Base-by-base conservation (phyloP, 129 eudicot genomes). In the Escallonia rubra region DNA sequence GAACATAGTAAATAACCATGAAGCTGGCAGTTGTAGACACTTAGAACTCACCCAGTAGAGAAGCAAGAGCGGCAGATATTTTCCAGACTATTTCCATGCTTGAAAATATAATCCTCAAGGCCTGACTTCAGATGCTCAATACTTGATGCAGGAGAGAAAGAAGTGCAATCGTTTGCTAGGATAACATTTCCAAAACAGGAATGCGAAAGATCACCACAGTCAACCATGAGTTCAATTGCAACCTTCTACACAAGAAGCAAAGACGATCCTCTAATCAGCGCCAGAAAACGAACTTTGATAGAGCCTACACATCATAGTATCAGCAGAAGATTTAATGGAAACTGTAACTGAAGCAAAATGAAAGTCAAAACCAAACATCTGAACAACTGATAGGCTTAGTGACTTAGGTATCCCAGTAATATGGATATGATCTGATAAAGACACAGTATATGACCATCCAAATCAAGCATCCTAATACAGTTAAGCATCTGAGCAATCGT, bases 151-250 rank as follows among this genome's bases (percentile, higher is more conserved):
- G 85, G 43, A 56, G 89, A 74, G 57, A 51, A 71, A 71, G 74
- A 41, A 46, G 61, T 66, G 73, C 87, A 73, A 14, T 82, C 82
- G 59, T 71, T 75, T 49, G 78, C 86, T 52, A 80, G 72, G 43
- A 82, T 56, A 66, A 72, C 59, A 51, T 84, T 83, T 69, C 71
- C 78, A 74, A 47, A 65, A 46, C 71, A 77, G 58, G 73, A 66
- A 70, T 67, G 81, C 43, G 79, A 56, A 43, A 57, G 9, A 59
- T 71, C 85, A 57, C 81, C 84, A 59, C 76, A 70, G 43, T 78
- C 85, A 62, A 87, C 81, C 57, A 79, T 67, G 38, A 87, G 74
- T 72, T 93, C 95, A 74, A 89, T 72, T 72, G 87, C 96, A 71
- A 89, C 74, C 78, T 85, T 87, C 99, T 93, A 82, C 14, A 71